A percentile compares a stretch with the other conserved stretches of the same genome.
These are phyloP conservation scores for Cymodocea nodosa DNA, from an alignment of 116 monocot species.

Conservation along the genomic window DNA sequence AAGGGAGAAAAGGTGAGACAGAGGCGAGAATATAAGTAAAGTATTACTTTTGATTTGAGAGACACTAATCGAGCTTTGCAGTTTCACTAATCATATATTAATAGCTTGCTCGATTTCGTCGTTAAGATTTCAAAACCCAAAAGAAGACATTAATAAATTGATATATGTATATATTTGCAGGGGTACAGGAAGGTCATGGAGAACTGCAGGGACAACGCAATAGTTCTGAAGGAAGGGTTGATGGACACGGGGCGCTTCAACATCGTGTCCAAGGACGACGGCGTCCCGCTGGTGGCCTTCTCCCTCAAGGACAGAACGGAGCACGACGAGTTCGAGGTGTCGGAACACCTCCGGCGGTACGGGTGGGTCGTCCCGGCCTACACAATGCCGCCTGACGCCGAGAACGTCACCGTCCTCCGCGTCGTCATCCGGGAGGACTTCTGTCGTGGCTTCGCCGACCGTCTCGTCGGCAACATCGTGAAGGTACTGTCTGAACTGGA, in stretches of 20 bases:
- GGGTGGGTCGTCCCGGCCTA: slow-evolving; percentile 94
- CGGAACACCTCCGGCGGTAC: slow-evolving; percentile 49
- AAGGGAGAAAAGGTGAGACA: too few relatives aligned
- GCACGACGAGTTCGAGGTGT: slow-evolving; percentile 64
- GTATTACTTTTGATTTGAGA: too few relatives aligned
- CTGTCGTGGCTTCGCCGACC: slow-evolving; percentile 62
- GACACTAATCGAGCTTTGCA: too few relatives aligned
- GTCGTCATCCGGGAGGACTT: slow-evolving; percentile 88
- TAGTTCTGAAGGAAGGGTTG: slow-evolving; percentile 40
- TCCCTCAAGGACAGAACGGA: slow-evolving; percentile 44
- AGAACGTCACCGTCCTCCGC: slow-evolving; percentile 67
- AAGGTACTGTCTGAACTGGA: slow-evolving; percentile 70
- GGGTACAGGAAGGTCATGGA: slow-evolving; percentile 82
- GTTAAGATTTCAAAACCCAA: too few relatives aligned
- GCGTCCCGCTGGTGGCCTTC: slow-evolving; percentile 83
- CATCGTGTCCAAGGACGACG: slow-evolving; percentile 70
- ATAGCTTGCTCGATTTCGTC: too few relatives aligned
- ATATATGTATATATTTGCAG: slow-evolving; percentile 4
- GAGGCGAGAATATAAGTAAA: too few relatives aligned
- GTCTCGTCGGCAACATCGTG: slow-evolving; percentile 48
- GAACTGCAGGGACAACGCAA: slow-evolving; percentile 79
- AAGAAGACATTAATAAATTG: too few relatives aligned
- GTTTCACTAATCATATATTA: too few relatives aligned
- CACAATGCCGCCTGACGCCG: slow-evolving; percentile 80
- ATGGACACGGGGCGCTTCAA: slow-evolving; percentile 51